Conservation (phyloP, 208 protist species). For the Phytomonas sp. region DNA sequence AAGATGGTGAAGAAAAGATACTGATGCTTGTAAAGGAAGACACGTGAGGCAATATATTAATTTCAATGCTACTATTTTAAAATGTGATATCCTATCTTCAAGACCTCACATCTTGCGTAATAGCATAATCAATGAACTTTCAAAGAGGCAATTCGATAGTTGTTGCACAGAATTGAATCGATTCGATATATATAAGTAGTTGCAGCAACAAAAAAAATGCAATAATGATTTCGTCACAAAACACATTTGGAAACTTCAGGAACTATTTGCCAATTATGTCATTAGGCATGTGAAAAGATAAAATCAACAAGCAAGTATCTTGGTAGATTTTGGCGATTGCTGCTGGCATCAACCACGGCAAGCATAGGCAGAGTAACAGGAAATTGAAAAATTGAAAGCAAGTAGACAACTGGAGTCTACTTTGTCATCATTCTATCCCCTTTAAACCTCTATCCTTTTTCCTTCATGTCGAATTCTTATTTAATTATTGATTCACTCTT, state of each 20-base stretch:
- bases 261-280: not conserved
- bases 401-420: not conserved
- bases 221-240: not conserved
- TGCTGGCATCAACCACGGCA: not conserved
- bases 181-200: not conserved
- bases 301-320: not conserved
- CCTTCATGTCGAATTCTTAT: not conserved
- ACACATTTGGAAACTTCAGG: not conserved
- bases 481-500: not conserved
- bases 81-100: not conserved
- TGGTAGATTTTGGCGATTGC: not conserved
- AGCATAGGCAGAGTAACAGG: not conserved
- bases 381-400: not conserved
- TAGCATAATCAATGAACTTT: not conserved
- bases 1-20: not conserved
- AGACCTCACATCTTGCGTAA: not conserved
- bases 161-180: not conserved
- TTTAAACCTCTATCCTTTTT: not conserved
- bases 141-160: not conserved
- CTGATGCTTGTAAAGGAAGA: not conserved
- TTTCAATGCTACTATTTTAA: not conserved
- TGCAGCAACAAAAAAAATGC: slow-evolving; percentile 7
- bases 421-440: not conserved
- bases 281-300: not conserved
- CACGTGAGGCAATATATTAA: no score